phyloP scores from a whole-genome alignment of 495 filamentous ascomycete genomes.

The Astrothelium macrocarpum region DNA sequence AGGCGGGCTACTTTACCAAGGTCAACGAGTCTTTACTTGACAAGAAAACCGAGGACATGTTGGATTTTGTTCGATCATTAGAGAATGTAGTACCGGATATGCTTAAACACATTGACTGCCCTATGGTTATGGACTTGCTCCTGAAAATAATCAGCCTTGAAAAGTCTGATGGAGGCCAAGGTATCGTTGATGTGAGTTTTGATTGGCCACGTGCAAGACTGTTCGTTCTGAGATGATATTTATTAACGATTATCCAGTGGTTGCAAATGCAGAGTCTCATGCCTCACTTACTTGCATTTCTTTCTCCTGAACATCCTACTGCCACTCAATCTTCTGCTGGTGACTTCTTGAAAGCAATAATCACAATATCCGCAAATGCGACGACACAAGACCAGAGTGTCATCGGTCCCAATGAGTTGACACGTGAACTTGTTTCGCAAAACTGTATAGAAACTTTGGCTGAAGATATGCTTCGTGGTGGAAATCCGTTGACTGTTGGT shows the following conservation, averaged over 20 bases:
- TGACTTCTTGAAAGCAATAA: conserved; percentile 97
- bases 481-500: conserved; percentile 90
- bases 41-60: conserved; percentile 95
- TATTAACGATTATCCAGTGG: conserved; percentile 50
- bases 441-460: conserved; percentile 74
- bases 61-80: conserved; percentile 74
- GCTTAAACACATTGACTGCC: conserved; percentile 90
- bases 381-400: conserved; percentile 96
- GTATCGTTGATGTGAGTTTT: conserved; percentile 79
- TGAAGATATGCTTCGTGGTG: conserved; percentile 82
- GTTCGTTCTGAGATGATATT: conserved; percentile 6
- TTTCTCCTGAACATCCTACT: conserved; percentile 69
- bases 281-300: conserved; percentile 74
- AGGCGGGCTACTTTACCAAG: conserved; percentile 97
- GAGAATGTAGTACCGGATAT: conserved; percentile 74
- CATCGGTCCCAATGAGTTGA: conserved; percentile 95
- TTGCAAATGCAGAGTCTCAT: conserved; percentile 86
- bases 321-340: conserved; percentile 93
- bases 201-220: background rate
- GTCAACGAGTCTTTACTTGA: conserved; percentile 94
- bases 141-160: conserved; percentile 97
- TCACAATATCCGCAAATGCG: conserved; percentile 96
- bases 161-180: conserved; percentile 80
- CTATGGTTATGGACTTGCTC: conserved; percentile 96
- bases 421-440: conserved; percentile 87